Evolutionary conservation across 495 filamentous ascomycete species (phyloP), one percentile per base, ranked within the genome.

Genomic region (Xylaria telfairii): DNA sequence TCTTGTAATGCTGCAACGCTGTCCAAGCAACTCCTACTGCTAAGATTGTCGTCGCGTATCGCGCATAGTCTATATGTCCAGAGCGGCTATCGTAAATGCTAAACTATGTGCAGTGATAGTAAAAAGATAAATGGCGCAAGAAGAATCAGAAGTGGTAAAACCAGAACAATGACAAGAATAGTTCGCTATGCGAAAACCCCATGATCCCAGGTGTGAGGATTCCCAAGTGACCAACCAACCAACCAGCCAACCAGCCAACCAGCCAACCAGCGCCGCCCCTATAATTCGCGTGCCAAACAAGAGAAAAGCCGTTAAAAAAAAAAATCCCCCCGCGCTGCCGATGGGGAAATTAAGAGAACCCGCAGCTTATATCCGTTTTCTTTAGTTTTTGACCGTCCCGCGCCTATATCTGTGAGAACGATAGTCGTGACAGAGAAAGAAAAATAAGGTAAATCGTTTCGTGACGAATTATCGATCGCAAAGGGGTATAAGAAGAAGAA

Each of bases 391-490:
- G 12, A 37, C 46, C 42, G 57, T 69, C 57, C 67, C 30, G 42
- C 41, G 56, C 67, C 57, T 41, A 51, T 51, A 60, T 62, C 54
- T 30, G 54, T 60, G 39, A 68, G 13, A 46, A 65, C 24, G n/a
- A 56, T 60, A 21, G 41, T 66, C 51, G 41, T 65, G 17, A 61
- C 24, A 42, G 21, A 47, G 51, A 47, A 59, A 68, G 66, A 46
- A 46, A n/a, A 39, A 67, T 47, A 54, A 42, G 59, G 41, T 67
- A 26, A 67, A 62, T 59, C 19, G 6, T 65, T 69, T 78, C 72
- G 74, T 74, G 72, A 71, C 68, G 69, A 63, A 68, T 72, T 76
- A 65, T 68, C 54, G 67, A 70, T 70, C 67, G 69, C 68, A 68
- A 72, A 69, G 67, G 61, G 68, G 61, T 70, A 70, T 70, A 70